Conservation (phyloP, 768 basidiomycete genomes). For the Panaeolus papilionaceus region DNA sequence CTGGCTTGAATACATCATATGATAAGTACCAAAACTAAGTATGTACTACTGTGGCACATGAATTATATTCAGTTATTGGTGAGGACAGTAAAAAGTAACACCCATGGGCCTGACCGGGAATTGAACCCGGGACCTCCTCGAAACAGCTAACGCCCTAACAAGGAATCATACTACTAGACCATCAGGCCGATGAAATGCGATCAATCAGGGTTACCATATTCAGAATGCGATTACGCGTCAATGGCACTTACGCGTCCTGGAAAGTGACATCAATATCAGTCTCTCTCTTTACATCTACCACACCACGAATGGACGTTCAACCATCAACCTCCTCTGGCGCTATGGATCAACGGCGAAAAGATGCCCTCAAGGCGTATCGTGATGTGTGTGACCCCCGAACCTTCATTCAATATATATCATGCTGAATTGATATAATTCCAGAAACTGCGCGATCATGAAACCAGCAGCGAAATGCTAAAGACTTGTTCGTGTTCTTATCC, state of each 20-base stretch:
- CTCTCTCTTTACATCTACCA: slow-evolving; percentile 21
- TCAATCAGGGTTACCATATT: background rate
- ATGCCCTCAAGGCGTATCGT: slow-evolving; percentile 79
- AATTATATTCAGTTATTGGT: too few relatives aligned
- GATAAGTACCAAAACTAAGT: too few relatives aligned
- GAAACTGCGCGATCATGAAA: slow-evolving; percentile 96
- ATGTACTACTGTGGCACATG: too few relatives aligned
- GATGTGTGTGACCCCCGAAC: slow-evolving; percentile 51
- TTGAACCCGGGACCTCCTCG: slow-evolving; percentile 91
- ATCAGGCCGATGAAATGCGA: slow-evolving; percentile 44
- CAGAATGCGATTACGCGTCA: slow-evolving; percentile 38
- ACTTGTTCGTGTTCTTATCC: slow-evolving; percentile 37
- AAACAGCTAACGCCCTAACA: slow-evolving; percentile 53
- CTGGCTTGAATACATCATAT: too few relatives aligned
- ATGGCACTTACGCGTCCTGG: slow-evolving; percentile 44
- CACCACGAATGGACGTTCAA: slow-evolving; percentile 46
- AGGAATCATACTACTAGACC: slow-evolving; percentile 68
- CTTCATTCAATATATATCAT: background rate
- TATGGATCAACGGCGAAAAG: slow-evolving; percentile 75
- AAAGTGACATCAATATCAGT: slow-evolving; percentile 19
- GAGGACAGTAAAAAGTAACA: slow-evolving; percentile 21
- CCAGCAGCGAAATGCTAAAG: slow-evolving; percentile 87
- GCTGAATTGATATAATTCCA: slow-evolving; percentile 38
- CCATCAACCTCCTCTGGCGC: slow-evolving; percentile 62
- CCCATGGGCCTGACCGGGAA: slow-evolving; percentile 75